Percentiles rank a stretch among this genome's conserved stretches.
phyloP scores from a whole-genome alignment of 2,329 filamentous ascomycete genomes.

The Hortaea werneckii region DNA sequence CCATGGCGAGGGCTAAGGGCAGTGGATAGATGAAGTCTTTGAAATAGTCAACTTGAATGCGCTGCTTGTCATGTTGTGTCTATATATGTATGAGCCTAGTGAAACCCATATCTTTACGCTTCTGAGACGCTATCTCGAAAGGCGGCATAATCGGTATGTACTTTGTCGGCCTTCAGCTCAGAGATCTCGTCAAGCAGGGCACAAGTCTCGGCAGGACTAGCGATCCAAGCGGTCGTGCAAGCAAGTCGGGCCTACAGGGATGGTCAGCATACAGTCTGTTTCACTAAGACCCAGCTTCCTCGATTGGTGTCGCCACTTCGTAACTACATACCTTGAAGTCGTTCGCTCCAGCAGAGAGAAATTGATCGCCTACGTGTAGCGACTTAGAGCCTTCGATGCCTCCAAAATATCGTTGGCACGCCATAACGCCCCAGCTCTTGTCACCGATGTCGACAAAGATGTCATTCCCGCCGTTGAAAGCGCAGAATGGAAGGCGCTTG shows the following conservation, averaged over 20 bases:
- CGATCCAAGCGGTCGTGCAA: conserved; percentile 94
- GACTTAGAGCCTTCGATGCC: conserved; percentile 66
- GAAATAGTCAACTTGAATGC: too few species aligned
- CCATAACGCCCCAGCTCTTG: conserved; percentile 89
- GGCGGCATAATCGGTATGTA: not conserved
- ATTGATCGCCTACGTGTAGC: conserved; percentile 91
- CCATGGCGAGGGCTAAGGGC: conserved; percentile 49
- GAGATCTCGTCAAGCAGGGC: conserved; percentile 74
- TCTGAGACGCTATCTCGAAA: not conserved
- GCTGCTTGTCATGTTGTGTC: too few species aligned
- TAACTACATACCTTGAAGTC: conserved; percentile 66
- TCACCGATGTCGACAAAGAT: conserved; percentile 98
- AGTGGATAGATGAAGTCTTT: not conserved
- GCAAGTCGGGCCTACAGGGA: conserved; percentile 64
- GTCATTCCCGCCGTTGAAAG: conserved; percentile 95
- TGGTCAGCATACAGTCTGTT: conserved; percentile 2
- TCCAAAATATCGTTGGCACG: conserved; percentile 85
- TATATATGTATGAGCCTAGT: not conserved
- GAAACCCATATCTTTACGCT: not conserved
- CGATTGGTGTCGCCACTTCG: not conserved
- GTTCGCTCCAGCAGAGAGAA: conserved; percentile 87
- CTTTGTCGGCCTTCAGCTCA: conserved; percentile 6
- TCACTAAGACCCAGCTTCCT: not conserved
- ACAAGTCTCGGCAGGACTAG: conserved; percentile 82
- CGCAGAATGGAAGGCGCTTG: conserved; percentile 72